These are phyloP conservation scores for Kurtzmaniella fragi DNA, from an alignment of 805 yeast species.

Conservation along the genomic window DNA sequence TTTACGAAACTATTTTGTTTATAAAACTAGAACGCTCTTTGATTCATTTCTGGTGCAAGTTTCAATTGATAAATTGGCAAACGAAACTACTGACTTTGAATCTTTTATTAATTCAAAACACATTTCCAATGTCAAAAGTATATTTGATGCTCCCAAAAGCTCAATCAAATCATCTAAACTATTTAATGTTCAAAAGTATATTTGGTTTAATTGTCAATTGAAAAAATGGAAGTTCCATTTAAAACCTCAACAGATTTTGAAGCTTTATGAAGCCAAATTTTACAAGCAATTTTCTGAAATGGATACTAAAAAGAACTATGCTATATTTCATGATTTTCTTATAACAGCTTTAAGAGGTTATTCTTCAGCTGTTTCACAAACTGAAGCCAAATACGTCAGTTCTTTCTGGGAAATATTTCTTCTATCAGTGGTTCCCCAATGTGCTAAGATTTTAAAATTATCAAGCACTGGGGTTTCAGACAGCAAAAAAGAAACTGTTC, in stretches of 20 bases:
- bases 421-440: slow-evolving; percentile 23
- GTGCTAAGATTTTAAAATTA: slow-evolving; percentile 13
- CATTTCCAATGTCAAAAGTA: not conserved
- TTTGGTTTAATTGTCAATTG: slow-evolving; percentile 24
- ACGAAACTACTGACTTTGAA: too few species aligned
- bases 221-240: slow-evolving; percentile 16
- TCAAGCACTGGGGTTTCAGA: not conserved
- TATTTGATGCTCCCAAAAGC: not conserved
- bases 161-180: slow-evolving; percentile 1
- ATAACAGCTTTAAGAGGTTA: slow-evolving; percentile 17
- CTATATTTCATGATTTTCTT: slow-evolving; percentile 15
- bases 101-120: not conserved
- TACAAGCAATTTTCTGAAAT: too few species aligned
- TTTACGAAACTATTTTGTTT: too few species aligned
- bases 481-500: slow-evolving; percentile 10
- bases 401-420: slow-evolving; percentile 34
- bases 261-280: too few species aligned
- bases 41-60: too few species aligned
- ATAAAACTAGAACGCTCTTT: too few species aligned
- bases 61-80: too few species aligned
- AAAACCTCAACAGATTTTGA: not conserved
- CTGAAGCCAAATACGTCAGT: slow-evolving; percentile 18
- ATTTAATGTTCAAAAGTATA: slow-evolving; percentile 15
- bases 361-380: slow-evolving; percentile 11
- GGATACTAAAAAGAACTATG: slow-evolving; percentile 6